A percentile compares a stretch with the other conserved stretches of the same genome.
phyloP scores from a whole-genome alignment of 2,329 filamentous ascomycete species.

The Ilyonectria destructans region DNA sequence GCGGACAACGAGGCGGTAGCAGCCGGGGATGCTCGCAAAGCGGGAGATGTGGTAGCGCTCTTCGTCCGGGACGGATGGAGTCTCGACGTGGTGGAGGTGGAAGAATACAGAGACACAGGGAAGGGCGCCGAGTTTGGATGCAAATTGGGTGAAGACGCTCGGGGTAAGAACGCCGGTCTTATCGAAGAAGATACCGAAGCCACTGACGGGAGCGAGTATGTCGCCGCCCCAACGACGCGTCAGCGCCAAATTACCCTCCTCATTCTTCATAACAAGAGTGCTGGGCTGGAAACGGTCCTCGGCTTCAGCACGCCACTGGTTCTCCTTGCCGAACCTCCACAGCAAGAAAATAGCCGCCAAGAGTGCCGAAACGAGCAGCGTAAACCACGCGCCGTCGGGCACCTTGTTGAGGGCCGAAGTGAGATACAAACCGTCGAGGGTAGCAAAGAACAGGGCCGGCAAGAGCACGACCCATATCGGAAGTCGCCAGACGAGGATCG shows the following conservation, averaged over 20 bases:
- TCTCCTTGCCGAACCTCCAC: conserved; percentile 84
- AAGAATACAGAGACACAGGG: conserved; percentile 80
- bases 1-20: conserved; percentile 77
- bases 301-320: conserved; percentile 79
- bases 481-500: conserved; percentile 79
- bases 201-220: conserved; percentile 64
- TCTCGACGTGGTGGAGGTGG: conserved; percentile 70
- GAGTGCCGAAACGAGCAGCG: conserved; percentile 73
- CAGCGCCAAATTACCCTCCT: conserved; percentile 39
- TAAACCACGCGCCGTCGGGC: conserved; percentile 83
- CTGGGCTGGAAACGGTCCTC: conserved; percentile 68
- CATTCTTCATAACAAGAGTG: conserved; percentile 7
- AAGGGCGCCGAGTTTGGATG: conserved; percentile 76
- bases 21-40: conserved; percentile 65
- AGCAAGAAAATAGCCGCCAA: conserved; percentile 77
- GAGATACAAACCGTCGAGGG: conserved; percentile 78
- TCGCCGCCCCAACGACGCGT: conserved; percentile 58
- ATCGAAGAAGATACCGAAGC: conserved; percentile 82
- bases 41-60: conserved; percentile 63
- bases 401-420: conserved; percentile 80
- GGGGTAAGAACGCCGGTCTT: conserved; percentile 68
- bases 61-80: conserved; percentile 46
- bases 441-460: conserved; percentile 73
- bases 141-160: conserved; percentile 75
- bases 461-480: conserved; percentile 71